Evolutionary conservation across 2,329 filamentous ascomycete species (phyloP).

Genomic region (Cercospora zeae-maydis): DNA sequence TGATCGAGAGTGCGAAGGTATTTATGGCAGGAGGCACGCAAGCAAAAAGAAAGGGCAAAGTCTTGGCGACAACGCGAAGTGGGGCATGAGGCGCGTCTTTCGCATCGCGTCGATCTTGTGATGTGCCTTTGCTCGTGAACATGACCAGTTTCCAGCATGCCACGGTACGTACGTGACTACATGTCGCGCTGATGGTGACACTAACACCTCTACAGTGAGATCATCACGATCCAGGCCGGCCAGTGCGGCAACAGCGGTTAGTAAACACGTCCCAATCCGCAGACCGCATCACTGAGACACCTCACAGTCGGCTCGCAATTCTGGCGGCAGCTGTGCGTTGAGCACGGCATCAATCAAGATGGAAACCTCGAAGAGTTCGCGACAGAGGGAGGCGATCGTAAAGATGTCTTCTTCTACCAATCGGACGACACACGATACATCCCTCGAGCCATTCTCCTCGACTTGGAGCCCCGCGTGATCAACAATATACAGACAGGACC

Average conservation of each 20-base stretch:
- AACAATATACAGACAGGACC: conserved; percentile 88
- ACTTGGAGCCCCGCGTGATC: conserved; percentile 90
- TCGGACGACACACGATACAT: conserved; percentile 99
- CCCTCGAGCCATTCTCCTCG: conserved; percentile 88
- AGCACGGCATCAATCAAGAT: conserved; percentile 96
- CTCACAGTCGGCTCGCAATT: conserved; percentile 85
- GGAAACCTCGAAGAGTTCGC: conserved; percentile 97
- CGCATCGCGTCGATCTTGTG: conserved; percentile 10
- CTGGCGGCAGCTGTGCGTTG: conserved; percentile 97
- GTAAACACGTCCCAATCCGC: conserved; percentile 41
- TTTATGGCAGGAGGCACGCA: not conserved
- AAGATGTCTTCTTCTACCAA: conserved; percentile 98
- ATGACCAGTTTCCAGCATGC: conserved; percentile 6
- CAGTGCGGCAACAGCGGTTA: conserved; percentile 99
- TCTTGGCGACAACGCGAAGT: not conserved
- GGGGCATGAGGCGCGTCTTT: conserved; percentile 2
- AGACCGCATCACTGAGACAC: conserved; percentile 12
- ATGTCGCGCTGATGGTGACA: not conserved
- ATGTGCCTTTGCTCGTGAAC: conserved; percentile 1
- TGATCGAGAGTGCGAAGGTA: not conserved
- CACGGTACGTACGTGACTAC: conserved; percentile 5
- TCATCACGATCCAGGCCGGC: conserved; percentile 97
- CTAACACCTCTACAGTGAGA: conserved; percentile 64
- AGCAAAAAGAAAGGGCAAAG: not conserved
- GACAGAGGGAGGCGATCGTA: conserved; percentile 93